Evolutionary conservation across 768 basidiomycete species (phyloP), one percentile per base, ranked within the genome.

Genomic region (Dendrothele bispora): DNA sequence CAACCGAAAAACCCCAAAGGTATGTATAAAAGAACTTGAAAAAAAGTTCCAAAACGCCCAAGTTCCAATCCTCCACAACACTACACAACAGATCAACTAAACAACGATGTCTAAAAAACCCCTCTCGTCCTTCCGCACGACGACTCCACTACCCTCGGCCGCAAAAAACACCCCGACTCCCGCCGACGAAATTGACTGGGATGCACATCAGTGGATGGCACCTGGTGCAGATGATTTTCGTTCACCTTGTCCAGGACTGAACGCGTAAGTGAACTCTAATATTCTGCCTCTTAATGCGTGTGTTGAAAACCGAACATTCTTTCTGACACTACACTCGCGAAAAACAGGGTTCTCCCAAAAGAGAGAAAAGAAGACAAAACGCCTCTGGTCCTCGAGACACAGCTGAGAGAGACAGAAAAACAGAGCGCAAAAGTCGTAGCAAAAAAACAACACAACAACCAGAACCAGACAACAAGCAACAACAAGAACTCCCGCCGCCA

Each of bases 401-500:
- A 12, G 10, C 2, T 37, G n/a, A 22, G 45, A 37, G 28, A 7
- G 35, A n/a, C n/a, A n/a, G n/a, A n/a, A n/a, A n/a, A n/a, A 37
- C 25, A 7, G 14, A 12, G 1, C 17, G 5, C 7, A 15, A 15
- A n/a, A 15, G 2, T 3, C n/a, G 10, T 18, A 18, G 15, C 11
- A 26, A 18, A 34, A 18, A 1, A 36, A 10, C 4, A 4, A 7
- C n/a, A 8, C n/a, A 11, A 18, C 10, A 17, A 8, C 18, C 15
- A 55, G 54, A 49, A 17, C 49, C 52, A 11, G 53, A 55, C 38
- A 56, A 55, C 21, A 46, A 53, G 41, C 54, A 48, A 18, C 44
- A 44, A 5, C 44, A 50, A 37, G 40, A 54, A 22, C n/a, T 48
- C 7, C 50, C 46, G 2, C 28, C 38, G n/a, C 51, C 52, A 2